A percentile compares a stretch with the other conserved stretches of the same genome.
Evolutionary conservation across 768 basidiomycete species (phyloP).

Genomic region (Porphyrellus cyaneotinctus): DNA sequence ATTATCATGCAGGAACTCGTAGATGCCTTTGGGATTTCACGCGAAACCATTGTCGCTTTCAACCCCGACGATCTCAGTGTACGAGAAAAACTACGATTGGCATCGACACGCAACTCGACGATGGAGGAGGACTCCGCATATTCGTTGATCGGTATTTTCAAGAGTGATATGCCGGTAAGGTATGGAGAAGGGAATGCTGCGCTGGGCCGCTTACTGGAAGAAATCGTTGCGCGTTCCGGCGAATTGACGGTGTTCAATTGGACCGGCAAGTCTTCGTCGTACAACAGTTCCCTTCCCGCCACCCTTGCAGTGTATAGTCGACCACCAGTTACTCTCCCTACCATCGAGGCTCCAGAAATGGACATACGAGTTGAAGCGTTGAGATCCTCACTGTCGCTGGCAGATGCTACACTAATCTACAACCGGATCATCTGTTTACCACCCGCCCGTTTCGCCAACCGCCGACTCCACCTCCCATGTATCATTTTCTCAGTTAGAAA

Average conservation of each 20-base stretch:
- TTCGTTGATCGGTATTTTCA: not conserved
- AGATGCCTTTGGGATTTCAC: slow-evolving; percentile 1
- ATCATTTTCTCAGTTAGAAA: too few species aligned
- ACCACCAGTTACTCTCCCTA: not conserved
- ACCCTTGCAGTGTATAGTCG: too few species aligned
- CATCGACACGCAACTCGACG: not conserved
- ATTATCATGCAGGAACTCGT: slow-evolving; percentile 7
- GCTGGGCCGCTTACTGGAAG: too few species aligned
- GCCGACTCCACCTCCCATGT: too few species aligned
- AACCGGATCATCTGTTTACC: not conserved
- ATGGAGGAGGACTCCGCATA: not conserved
- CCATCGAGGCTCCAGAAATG: not conserved
- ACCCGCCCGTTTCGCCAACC: not conserved
- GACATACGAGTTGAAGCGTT: not conserved
- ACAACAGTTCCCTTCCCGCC: not conserved
- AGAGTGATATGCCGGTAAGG: not conserved
- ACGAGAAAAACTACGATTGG: not conserved
- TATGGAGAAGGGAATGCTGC: not conserved
- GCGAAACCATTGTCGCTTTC: too few species aligned
- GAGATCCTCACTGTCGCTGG: not conserved
- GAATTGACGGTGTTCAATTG: not conserved
- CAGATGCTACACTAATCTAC: not conserved
- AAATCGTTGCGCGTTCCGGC: not conserved
- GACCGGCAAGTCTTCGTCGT: not conserved
- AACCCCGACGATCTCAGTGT: not conserved